A percentile compares a stretch with the other conserved stretches of the same genome.
These are phyloP conservation scores for Aspergillus homomorphus DNA, from an alignment of 495 filamentous ascomycete species.

Conservation along the genomic window DNA sequence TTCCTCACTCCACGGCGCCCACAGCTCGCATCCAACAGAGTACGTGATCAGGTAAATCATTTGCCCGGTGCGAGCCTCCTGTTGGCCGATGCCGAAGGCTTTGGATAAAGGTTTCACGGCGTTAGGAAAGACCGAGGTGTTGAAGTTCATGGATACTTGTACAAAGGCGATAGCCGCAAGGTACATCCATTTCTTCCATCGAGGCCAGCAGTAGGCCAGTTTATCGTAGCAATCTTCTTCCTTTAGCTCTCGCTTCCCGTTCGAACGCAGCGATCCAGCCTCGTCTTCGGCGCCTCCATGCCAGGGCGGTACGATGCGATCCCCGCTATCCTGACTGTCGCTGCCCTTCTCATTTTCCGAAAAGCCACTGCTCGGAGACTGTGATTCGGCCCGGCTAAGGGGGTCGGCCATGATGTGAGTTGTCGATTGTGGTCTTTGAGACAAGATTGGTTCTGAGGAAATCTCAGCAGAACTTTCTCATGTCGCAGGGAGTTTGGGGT, in stretches of 20 bases:
- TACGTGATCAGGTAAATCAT: conserved; percentile 70
- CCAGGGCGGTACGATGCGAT: neutral
- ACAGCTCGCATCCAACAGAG: conserved; percentile 75
- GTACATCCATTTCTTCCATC: conserved; percentile 72
- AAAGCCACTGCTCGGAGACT: neutral
- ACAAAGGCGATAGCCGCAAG: conserved; percentile 67
- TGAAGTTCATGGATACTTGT: conserved; percentile 79
- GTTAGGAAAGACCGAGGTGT: conserved; percentile 37
- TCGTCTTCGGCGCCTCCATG: neutral
- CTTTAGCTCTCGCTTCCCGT: conserved; percentile 57
- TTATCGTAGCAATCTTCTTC: conserved; percentile 62
- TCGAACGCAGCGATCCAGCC: conserved; percentile 11
- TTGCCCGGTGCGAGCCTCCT: conserved; percentile 61
- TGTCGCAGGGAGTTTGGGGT: neutral
- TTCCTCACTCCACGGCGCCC: conserved; percentile 80
- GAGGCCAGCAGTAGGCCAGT: conserved; percentile 60
- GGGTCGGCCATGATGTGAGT: neutral
- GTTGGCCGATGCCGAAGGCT: conserved; percentile 58
- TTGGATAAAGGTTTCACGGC: conserved; percentile 54
- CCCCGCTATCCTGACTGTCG: neutral
- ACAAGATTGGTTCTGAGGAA: neutral
- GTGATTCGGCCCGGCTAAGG: neutral
- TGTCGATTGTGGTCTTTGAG: neutral
- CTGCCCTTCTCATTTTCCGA: neutral
- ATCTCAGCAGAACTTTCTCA: neutral